These are phyloP conservation scores for Sugiyamaella smithiae DNA, from an alignment of 805 yeast species.

Conservation along the genomic window DNA sequence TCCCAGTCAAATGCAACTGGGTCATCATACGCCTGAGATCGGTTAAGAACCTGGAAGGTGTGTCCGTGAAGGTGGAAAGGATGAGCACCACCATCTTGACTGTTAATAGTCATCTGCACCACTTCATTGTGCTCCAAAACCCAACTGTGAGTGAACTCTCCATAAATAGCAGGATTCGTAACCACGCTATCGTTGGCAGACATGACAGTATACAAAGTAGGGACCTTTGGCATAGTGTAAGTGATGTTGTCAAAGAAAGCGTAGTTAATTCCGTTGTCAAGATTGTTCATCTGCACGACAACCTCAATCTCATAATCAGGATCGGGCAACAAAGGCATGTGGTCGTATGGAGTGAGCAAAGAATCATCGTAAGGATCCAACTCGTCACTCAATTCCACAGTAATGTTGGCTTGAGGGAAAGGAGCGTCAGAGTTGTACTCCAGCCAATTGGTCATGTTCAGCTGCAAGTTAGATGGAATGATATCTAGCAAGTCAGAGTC, in stretches of 20 bases:
- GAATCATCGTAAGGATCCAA: conserved; percentile 69
- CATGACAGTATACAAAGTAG: conserved; percentile 75
- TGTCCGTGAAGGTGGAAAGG: conserved; percentile 98
- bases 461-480: conserved; percentile 58
- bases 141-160: conserved; percentile 73
- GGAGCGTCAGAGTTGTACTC: conserved; percentile 51
- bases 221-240: conserved; percentile 78
- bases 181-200: conserved; percentile 45
- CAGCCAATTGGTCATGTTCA: conserved; percentile 75
- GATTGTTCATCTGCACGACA: conserved; percentile 78
- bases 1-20: conserved; percentile 51
- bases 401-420: conserved; percentile 40
- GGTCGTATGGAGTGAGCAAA: conserved; percentile 61
- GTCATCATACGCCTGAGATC: conserved; percentile 54
- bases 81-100: conserved; percentile 86
- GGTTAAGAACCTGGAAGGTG: conserved; percentile 74
- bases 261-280: conserved; percentile 84
- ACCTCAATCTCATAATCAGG: conserved; percentile 66
- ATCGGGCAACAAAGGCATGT: conserved; percentile 54
- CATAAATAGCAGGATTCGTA: conserved; percentile 62
- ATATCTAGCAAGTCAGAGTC: conserved; percentile 83
- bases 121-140: conserved; percentile 66
- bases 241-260: conserved; percentile 94
- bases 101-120: conserved; percentile 80
- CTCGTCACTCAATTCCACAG: conserved; percentile 43